Base-by-base conservation (phyloP, 1,139 yeast species). In the Hansenula sp. region DNA sequence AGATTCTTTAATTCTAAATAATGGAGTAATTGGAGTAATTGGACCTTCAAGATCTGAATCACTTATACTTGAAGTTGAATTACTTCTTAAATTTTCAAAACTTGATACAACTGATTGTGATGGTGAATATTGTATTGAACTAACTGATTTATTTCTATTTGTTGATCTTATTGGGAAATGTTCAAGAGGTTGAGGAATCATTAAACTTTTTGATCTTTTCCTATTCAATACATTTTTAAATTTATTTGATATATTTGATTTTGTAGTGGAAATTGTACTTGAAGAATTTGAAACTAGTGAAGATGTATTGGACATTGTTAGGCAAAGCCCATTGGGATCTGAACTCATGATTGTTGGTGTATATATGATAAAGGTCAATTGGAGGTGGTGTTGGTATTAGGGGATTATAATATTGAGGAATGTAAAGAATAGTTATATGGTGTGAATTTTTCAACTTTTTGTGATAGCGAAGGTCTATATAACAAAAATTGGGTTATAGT, bases 151-250 rank as follows among this genome's bases (percentile, higher is more conserved):
- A n/a, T 33, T 33, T 25, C 29, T 31, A 6, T 12, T 24, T 14
- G 34, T 14, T 9, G 11, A 9, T 20, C 17, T 16, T 12, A 17
- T 14, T 4, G 24, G 8, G 16, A 29, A 22, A 11, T 20, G 4
- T 25, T 25, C 19, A 4, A 24, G 12, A 24, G 26, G 4, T 33
- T 33, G 18, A 25, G 35, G 35, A 16, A 18, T 17, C 18, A 33
- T 33, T 4, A 25, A 25, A 13, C 35, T 33, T 25, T 33, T 22
- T 17, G 35, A 33, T 33, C 35, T 33, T 18, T 33, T 33, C 21
- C 29, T 26, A 25, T 33, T 33, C 18, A 33, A 18, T 3, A 13
- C 29, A 24, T 33, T 33, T 18, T 33, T 33, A 10, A 33, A 18
- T 18, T 25, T 33, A 6, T 17, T 33, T 11, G 35, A 18, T 4